Conservation (phyloP, 768 basidiomycete genomes). For the Leccinum barrowsii region DNA sequence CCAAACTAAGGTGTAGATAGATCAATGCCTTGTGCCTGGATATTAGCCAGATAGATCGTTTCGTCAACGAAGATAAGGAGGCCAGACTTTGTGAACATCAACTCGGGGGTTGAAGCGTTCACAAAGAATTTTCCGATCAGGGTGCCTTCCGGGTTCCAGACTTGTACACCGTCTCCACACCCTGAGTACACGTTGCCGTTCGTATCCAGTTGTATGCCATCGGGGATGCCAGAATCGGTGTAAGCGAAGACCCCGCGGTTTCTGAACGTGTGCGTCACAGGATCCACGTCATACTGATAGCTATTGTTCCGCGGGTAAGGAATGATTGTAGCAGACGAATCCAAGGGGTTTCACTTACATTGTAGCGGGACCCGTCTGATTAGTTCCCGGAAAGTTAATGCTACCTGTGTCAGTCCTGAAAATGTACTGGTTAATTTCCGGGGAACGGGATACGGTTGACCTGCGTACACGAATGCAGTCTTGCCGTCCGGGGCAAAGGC, state of each 20-base stretch:
- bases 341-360: conserved; percentile 43
- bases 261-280: conserved; percentile 46
- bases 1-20: conserved; percentile 6
- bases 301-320: conserved; percentile 31
- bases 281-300: conserved; percentile 67
- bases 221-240: conserved; percentile 60
- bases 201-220: conserved; percentile 63
- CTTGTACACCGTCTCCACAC: conserved; percentile 67
- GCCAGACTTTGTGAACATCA: conserved; percentile 40
- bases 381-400: conserved; percentile 42
- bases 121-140: conserved; percentile 38
- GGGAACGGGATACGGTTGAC: background rate
- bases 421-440: conserved; percentile 11
- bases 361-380: conserved; percentile 63
- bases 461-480: background rate
- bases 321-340: background rate
- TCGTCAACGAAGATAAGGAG: conserved; percentile 41
- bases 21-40: conserved; percentile 30
- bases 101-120: conserved; percentile 31
- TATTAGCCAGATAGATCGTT: conserved; percentile 35
- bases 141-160: conserved; percentile 52
- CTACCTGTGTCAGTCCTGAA: conserved; percentile 31
- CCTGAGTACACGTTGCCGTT: conserved; percentile 65
- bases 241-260: conserved; percentile 70
- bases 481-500: background rate